phyloP scores from a whole-genome alignment of 768 basidiomycete genomes.

The Hortiboletus campestris region DNA sequence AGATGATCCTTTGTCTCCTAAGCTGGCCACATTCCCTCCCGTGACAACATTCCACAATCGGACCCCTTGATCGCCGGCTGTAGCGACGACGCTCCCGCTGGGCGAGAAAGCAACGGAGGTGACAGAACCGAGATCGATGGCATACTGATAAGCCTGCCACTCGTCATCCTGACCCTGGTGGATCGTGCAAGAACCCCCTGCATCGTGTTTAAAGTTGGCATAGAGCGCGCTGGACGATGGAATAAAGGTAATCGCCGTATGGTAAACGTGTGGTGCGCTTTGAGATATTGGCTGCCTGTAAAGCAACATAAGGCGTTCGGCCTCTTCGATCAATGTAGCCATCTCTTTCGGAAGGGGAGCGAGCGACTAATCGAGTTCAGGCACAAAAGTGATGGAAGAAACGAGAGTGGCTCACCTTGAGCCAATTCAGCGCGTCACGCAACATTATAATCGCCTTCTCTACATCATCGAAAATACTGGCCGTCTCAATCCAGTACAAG shows the following conservation, averaged over 20 bases:
- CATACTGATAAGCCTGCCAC: constrained; percentile 6
- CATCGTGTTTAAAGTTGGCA: constrained; percentile 13
- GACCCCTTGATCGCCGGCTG: constrained; percentile 11
- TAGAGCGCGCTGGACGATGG: constrained; percentile 8
- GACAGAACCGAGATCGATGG: constrained; percentile 1
- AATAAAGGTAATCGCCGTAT: constrained; percentile 7
- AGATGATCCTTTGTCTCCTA: constrained; percentile 9
- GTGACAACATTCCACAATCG: constrained; percentile 17
- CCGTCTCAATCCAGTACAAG: constrained; percentile 16
- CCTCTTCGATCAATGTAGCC: constrained; percentile 5
- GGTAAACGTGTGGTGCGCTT: constrained; percentile 15
- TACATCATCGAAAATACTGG: constrained; percentile 9
- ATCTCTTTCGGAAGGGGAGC: neutral
- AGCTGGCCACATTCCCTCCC: constrained; percentile 10
- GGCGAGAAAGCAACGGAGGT: constrained; percentile 16
- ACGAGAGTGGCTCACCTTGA: constrained; percentile 5
- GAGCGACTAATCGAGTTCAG: neutral
- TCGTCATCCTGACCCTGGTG: neutral
- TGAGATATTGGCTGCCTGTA: constrained; percentile 11
- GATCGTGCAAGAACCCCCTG: neutral
- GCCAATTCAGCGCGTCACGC: constrained; percentile 5
- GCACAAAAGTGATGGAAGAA: neutral
- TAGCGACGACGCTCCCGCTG: constrained; percentile 6
- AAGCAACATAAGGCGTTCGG: constrained; percentile 13
- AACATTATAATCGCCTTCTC: constrained; percentile 13